Evolutionary conservation across 1,284 basidiomycete genomes (phyloP), one percentile per base, ranked within the genome.

Genomic region (Pseudozyma pruni): DNA sequence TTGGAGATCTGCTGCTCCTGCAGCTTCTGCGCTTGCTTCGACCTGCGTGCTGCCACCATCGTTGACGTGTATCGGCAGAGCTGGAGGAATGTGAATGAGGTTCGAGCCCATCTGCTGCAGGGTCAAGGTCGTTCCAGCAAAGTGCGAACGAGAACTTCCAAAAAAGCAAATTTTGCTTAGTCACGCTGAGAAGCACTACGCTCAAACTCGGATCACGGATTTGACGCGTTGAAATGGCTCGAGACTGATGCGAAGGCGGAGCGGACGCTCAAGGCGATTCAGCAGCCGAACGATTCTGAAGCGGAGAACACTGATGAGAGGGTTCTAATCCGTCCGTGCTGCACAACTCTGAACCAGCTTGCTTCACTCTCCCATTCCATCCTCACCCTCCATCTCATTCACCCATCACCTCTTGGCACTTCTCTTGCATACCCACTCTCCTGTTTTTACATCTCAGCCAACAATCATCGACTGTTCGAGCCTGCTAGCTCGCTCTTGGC

Each of bases 1-100:
- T 58, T 52, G 19, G 68, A 71, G 20, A 71, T 56, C 14, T 55
- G 60, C 56, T 70, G 59, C 56, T 70, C 67, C 38, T 70, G 67
- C 35, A 55, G 40, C 60, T 70, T 70, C 29, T 63, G 56, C 14
- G 56, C 52, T 39, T 70, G 60, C 20, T 42, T 31, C 41, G 59
- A 60, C 22, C 42, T 55, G 8, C 53, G 55, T 34, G 67, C 45
- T 20, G 67, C 51, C 4, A 55, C 60, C 67, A 70, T 70, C 35
- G 37, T 57, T 17, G 6, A 6, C 17, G 14, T 42, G 17, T 9
- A 2, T 8, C 13, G 22, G 3, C 7, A 13, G 25, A 4, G 11
- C 25, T 20, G 29, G 19, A n/a, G 16, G 4, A 32, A 11, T 43
- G 38, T 23, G 29, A 23, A 10, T 29, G 31, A n/a, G 20, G 37